Base-by-base conservation (phyloP, 768 basidiomycete species). In the Leccinum disarticulatum region DNA sequence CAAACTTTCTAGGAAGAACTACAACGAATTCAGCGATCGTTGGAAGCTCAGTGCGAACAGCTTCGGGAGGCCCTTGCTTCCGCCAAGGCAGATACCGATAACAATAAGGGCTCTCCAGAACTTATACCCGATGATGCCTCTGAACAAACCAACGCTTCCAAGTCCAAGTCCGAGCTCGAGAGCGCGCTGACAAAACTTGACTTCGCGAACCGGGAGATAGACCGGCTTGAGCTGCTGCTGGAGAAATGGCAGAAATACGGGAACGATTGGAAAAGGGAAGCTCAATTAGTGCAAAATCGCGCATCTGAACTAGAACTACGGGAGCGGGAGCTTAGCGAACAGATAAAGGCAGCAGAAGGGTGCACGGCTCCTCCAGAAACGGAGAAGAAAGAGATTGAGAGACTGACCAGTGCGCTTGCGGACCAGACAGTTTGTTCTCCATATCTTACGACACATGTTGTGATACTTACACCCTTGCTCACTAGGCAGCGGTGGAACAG, bases 181-280 rank as follows among this genome's bases (percentile, higher is more conserved):
- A 56, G 52, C 7, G 35, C 55, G 5, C 52, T 22, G 8, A 60
- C 67, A 17, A 67, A 61, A 52, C 58, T 67, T 3, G 54, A 55
- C 2, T n/a, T 48, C 17, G 65, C 67, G 6, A 62, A 60, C 25
- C 61, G 57, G 41, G 69, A 70, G 17, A 47, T 67, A 36, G 38
- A 1, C 27, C 65, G 69, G 11, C 61, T 71, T 11, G 69, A 58
- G 33, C 56, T 47, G n/a, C n/a, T 67, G 17, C 19, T 71, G 22
- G 48, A 59, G 13, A 55, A 69, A 33, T 70, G 70, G 69, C 66
- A 69, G 43, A 67, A 57, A 55, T 70, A 70, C 15, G 70, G 62
- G 36, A 59, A 35, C 14, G 61, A 71, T 2, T 67, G 70, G 65
- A 71, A 71, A 54, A 63, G 60, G 8, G 65, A 65, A 13, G 61